A percentile compares a stretch with the other conserved stretches of the same genome.
Evolutionary conservation across 2,329 filamentous ascomycete genomes (phyloP).

Genomic region (Scleromitrula shiraiana): DNA sequence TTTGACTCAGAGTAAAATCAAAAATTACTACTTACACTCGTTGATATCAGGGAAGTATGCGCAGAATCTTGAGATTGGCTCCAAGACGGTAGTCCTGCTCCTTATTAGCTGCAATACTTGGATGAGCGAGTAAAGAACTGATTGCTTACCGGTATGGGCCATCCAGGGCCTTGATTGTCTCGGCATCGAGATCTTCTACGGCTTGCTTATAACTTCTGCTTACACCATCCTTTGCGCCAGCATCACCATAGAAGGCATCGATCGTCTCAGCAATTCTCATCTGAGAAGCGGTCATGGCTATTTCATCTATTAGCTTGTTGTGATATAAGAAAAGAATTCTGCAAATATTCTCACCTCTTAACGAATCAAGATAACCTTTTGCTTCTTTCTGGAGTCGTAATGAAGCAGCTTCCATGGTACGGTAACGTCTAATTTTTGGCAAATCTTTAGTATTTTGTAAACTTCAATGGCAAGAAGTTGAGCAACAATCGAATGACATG

Average conservation of each 20-base stretch:
- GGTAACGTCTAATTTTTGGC: constrained; percentile 64
- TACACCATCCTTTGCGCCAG: constrained; percentile 89
- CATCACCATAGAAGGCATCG: constrained; percentile 97
- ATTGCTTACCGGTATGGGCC: constrained; percentile 82
- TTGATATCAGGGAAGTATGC: constrained; percentile 99
- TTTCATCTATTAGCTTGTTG: constrained; percentile 12
- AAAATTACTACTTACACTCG: constrained; percentile 55
- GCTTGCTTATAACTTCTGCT: constrained; percentile 97
- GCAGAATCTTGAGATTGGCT: constrained; percentile 93
- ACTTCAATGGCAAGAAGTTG: too few species aligned
- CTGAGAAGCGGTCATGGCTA: constrained; percentile 97
- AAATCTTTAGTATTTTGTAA: neutral
- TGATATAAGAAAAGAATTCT: neutral
- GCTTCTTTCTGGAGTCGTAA: constrained; percentile 93
- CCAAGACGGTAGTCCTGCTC: constrained; percentile 75
- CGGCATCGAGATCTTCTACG: constrained; percentile 92
- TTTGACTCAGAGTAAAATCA: neutral
- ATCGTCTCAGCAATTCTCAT: constrained; percentile 99
- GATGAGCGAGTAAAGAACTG: neutral
- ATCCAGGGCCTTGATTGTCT: constrained; percentile 97
- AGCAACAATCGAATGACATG: too few species aligned
- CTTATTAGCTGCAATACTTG: constrained; percentile 14
- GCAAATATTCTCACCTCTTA: constrained; percentile 56
- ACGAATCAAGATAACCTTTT: constrained; percentile 92
- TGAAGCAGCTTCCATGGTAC: constrained; percentile 93